phyloP scores from a whole-genome alignment of 495 filamentous ascomycete species.

The Trichoderma asperelloides region DNA sequence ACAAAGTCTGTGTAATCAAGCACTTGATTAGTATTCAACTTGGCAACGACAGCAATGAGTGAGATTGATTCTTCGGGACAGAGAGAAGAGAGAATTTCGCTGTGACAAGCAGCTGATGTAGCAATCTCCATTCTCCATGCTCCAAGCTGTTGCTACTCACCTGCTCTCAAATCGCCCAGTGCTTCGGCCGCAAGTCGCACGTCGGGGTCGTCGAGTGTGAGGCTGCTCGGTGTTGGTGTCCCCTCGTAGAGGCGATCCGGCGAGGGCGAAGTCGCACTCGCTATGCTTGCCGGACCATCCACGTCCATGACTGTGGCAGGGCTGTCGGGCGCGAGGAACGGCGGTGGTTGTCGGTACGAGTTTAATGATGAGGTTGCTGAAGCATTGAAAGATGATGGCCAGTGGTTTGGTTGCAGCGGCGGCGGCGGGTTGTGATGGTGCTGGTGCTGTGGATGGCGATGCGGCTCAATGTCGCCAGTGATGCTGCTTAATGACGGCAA shows the following conservation, averaged over 20 bases:
- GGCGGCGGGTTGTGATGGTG: neutral
- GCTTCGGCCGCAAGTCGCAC: constrained; percentile 77
- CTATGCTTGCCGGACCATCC: constrained; percentile 20
- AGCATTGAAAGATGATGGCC: constrained; percentile 9
- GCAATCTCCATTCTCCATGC: too few relatives aligned
- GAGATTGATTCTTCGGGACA: constrained; percentile 4
- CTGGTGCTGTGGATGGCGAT: neutral
- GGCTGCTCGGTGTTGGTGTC: constrained; percentile 34
- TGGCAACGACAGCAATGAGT: constrained; percentile 11
- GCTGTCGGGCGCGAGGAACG: neutral
- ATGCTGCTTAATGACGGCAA: constrained; percentile 35
- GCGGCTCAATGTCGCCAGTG: constrained; percentile 21
- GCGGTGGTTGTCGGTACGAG: constrained; percentile 10
- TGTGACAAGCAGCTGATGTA: too few relatives aligned
- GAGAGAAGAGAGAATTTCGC: too few relatives aligned
- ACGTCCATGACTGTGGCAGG: constrained; percentile 22
- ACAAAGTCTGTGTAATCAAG: constrained; percentile 37
- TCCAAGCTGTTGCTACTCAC: constrained; percentile 39
- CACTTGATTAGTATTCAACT: constrained; percentile 12
- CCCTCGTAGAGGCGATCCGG: constrained; percentile 29
- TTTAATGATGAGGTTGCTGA: constrained; percentile 7
- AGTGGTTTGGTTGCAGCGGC: constrained; percentile 10
- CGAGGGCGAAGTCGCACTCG: constrained; percentile 26
- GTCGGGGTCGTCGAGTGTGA: constrained; percentile 77
- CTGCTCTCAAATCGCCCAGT: constrained; percentile 71